These are phyloP conservation scores for Solanum microdontum DNA, from an alignment of 257 asterid genomes.

Conservation along the genomic window DNA sequence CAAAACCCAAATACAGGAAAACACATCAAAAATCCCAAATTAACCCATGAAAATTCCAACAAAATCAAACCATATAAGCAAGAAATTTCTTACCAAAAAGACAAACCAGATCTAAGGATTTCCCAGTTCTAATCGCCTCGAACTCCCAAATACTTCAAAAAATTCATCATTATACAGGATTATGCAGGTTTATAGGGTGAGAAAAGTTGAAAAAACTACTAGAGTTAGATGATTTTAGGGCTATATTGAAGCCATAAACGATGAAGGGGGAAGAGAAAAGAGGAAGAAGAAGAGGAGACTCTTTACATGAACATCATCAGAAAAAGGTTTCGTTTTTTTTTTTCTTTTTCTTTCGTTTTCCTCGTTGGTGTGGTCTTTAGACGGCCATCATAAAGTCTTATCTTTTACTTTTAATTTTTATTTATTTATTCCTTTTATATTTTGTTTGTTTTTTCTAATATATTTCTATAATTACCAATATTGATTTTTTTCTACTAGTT, in stretches of 20 bases:
- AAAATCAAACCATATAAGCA: background rate
- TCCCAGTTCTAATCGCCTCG: background rate
- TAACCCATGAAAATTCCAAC: background rate
- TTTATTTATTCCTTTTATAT: background rate
- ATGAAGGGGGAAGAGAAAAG: background rate
- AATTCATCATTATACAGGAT: background rate
- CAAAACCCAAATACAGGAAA: background rate
- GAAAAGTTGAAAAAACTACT: background rate
- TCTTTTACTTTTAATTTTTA: background rate
- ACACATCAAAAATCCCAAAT: background rate
- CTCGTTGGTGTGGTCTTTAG: background rate
- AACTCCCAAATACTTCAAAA: background rate
- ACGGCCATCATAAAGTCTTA: background rate
- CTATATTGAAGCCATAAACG: background rate
- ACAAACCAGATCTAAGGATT: background rate
- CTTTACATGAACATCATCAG: background rate
- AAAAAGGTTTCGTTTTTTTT: background rate
- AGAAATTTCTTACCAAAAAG: background rate
- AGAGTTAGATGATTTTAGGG: background rate
- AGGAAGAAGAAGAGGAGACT: background rate
- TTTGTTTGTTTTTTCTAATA: background rate
- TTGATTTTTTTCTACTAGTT: background rate
- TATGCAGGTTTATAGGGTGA: background rate
- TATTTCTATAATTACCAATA: background rate
- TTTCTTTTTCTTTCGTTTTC: background rate